phyloP scores from a whole-genome alignment of 768 basidiomycete species.

The Termitomyces heimii region DNA sequence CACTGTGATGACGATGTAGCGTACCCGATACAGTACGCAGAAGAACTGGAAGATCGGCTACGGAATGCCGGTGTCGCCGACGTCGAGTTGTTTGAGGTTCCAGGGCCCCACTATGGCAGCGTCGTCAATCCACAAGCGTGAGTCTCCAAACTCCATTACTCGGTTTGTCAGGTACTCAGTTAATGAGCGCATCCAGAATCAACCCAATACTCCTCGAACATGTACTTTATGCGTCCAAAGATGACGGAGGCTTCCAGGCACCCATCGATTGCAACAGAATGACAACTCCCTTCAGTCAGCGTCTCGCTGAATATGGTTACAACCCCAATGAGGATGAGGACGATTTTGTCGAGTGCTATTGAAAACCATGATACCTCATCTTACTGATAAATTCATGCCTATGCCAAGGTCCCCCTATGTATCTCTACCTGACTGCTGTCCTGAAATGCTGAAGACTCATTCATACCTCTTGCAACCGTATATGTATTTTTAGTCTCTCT shows the following conservation, averaged over 20 bases:
- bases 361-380: neutral
- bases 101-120: slow-evolving; percentile 18
- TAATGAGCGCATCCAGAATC: slow-evolving; percentile 2
- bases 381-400: neutral
- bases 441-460: neutral
- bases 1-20: slow-evolving; percentile 22
- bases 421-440: neutral
- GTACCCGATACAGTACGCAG: slow-evolving; percentile 11
- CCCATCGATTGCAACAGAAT: slow-evolving; percentile 5
- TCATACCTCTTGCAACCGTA: neutral
- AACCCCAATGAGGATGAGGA: slow-evolving; percentile 12
- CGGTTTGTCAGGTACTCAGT: neutral
- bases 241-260: neutral
- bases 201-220: slow-evolving; percentile 15
- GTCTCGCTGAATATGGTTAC: slow-evolving; percentile 13
- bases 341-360: slow-evolving; percentile 7
- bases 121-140: slow-evolving; percentile 16
- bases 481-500: neutral
- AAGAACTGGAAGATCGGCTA: slow-evolving; percentile 15
- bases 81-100: slow-evolving; percentile 14
- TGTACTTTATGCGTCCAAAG: slow-evolving; percentile 6
- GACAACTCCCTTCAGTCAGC: slow-evolving; percentile 13
- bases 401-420: neutral
- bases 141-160: neutral
- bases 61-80: slow-evolving; percentile 14